Evolutionary conservation across 2,329 filamentous ascomycete species (phyloP).

Genomic region (Fusarium foetens): DNA sequence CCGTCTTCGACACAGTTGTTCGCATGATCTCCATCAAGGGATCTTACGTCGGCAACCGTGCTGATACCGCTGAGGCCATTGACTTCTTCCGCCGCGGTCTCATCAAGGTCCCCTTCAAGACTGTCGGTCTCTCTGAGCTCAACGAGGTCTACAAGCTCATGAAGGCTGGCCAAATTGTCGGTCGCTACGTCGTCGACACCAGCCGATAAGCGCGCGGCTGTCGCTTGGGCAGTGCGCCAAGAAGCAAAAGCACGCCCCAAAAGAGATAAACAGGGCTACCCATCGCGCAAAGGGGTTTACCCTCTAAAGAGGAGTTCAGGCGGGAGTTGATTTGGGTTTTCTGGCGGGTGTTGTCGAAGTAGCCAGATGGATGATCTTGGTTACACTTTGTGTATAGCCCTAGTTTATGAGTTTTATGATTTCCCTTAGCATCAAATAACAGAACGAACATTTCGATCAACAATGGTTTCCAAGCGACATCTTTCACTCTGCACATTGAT

Average conservation of each 20-base stretch:
- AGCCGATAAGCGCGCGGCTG: conserved; percentile 60
- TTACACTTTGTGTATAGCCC: conserved; percentile 38
- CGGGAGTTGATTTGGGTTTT: conserved; percentile 43
- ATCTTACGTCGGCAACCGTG: conserved; percentile 91
- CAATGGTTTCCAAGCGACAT: background rate
- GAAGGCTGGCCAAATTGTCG: conserved; percentile 76
- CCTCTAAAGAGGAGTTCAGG: conserved; percentile 43
- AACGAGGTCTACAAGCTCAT: conserved; percentile 82
- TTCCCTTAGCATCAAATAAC: conserved; percentile 41
- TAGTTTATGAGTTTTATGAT: conserved; percentile 43
- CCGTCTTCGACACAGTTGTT: conserved; percentile 89
- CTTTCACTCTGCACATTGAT: background rate
- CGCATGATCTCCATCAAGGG: conserved; percentile 93
- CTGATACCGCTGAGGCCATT: conserved; percentile 87
- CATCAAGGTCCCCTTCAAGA: conserved; percentile 89
- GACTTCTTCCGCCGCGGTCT: conserved; percentile 88
- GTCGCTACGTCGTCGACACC: conserved; percentile 82
- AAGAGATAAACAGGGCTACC: conserved; percentile 33
- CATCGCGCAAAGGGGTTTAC: conserved; percentile 37
- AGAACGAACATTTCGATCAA: conserved; percentile 37
- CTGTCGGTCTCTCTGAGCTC: conserved; percentile 81
- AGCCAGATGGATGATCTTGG: conserved; percentile 38
- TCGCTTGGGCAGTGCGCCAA: conserved; percentile 25
- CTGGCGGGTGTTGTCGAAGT: conserved; percentile 40
- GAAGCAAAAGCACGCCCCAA: conserved; percentile 2